Conservation (phyloP, 768 basidiomycete genomes). For the Tremella yokohamensis region DNA sequence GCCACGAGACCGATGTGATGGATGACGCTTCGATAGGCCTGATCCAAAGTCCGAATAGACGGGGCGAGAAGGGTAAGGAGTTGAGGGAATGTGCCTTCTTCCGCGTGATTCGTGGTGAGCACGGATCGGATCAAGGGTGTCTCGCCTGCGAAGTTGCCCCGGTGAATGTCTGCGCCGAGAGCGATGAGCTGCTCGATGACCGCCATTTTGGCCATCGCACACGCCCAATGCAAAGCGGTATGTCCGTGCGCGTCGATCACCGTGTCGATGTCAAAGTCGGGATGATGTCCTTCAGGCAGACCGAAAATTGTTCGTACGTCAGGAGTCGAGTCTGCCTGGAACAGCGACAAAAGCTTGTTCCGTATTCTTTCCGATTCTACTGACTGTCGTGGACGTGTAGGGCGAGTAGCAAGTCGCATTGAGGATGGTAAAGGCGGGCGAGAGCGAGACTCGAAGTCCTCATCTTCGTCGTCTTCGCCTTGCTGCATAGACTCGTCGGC, state of each 20-base stretch:
- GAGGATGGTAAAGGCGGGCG: slow-evolving; percentile 29
- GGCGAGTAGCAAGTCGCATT: slow-evolving; percentile 43
- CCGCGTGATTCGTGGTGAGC: slow-evolving; percentile 79
- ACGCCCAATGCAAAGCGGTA: slow-evolving; percentile 87
- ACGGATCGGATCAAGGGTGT: slow-evolving; percentile 90
- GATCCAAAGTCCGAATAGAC: slow-evolving; percentile 84
- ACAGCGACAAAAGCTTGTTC: slow-evolving; percentile 45
- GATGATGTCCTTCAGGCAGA: slow-evolving; percentile 20
- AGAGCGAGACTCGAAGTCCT: slow-evolving; percentile 32
- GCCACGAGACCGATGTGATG: slow-evolving; percentile 90
- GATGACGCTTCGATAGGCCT: slow-evolving; percentile 74
- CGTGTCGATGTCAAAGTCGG: slow-evolving; percentile 66
- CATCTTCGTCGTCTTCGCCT: slow-evolving; percentile 17
- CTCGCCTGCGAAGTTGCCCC: slow-evolving; percentile 90
- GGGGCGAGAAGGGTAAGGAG: slow-evolving; percentile 64
- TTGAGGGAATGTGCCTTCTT: slow-evolving; percentile 62
- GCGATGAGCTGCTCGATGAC: slow-evolving; percentile 68
- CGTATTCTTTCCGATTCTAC: slow-evolving; percentile 29
- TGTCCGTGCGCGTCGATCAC: slow-evolving; percentile 92
- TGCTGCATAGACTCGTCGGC: slow-evolving; percentile 10
- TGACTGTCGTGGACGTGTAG: slow-evolving; percentile 34
- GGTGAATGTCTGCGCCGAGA: slow-evolving; percentile 77
- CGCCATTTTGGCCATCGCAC: slow-evolving; percentile 70
- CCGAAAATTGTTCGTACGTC: slow-evolving; percentile 33
- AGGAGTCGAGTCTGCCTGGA: slow-evolving; percentile 30